A percentile compares a stretch with the other conserved stretches of the same genome.
These are phyloP conservation scores for Cladosporium sp. DNA, from an alignment of 2,329 filamentous ascomycete species.

Conservation along the genomic window DNA sequence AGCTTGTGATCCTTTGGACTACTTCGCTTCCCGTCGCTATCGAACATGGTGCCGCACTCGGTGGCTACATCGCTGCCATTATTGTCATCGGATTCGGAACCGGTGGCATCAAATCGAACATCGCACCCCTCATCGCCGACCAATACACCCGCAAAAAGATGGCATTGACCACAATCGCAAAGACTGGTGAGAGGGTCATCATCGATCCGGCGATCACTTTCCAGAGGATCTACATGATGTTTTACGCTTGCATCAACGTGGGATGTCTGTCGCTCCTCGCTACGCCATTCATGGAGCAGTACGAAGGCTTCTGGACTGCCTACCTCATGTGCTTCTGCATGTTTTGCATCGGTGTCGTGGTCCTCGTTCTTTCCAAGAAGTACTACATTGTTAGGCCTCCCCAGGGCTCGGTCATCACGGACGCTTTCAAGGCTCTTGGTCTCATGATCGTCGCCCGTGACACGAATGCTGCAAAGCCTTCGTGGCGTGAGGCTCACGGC, in stretches of 20 bases:
- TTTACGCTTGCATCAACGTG: constrained; percentile 70
- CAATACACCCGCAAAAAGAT: constrained; percentile 42
- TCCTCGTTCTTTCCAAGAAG: constrained; percentile 41
- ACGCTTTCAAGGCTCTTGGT: constrained; percentile 60
- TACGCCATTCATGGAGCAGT: constrained; percentile 64
- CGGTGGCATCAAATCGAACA: constrained; percentile 79
- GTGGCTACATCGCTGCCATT: constrained; percentile 60
- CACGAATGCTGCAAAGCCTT: constrained; percentile 62
- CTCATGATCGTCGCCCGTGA: constrained; percentile 51
- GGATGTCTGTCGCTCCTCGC: constrained; percentile 64
- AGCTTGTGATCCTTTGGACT: constrained; percentile 61
- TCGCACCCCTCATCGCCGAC: constrained; percentile 50
- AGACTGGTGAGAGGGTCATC: constrained; percentile 43
- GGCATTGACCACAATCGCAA: constrained; percentile 33
- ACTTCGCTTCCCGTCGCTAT: constrained; percentile 63
- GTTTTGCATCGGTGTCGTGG: constrained; percentile 58
- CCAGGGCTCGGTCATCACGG: constrained; percentile 61
- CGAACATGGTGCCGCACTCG: constrained; percentile 56
- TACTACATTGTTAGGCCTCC: constrained; percentile 44
- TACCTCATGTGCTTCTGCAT: constrained; percentile 61
- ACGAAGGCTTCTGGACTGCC: constrained; percentile 63
- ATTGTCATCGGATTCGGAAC: constrained; percentile 71
- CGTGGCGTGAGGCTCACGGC: constrained; percentile 54
- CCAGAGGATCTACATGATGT: constrained; percentile 55
- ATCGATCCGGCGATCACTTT: constrained; percentile 47